Evolutionary conservation across 2,329 filamentous ascomycete species (phyloP), one percentile per base, ranked within the genome.

Genomic region (Colletotrichum spaethianum): DNA sequence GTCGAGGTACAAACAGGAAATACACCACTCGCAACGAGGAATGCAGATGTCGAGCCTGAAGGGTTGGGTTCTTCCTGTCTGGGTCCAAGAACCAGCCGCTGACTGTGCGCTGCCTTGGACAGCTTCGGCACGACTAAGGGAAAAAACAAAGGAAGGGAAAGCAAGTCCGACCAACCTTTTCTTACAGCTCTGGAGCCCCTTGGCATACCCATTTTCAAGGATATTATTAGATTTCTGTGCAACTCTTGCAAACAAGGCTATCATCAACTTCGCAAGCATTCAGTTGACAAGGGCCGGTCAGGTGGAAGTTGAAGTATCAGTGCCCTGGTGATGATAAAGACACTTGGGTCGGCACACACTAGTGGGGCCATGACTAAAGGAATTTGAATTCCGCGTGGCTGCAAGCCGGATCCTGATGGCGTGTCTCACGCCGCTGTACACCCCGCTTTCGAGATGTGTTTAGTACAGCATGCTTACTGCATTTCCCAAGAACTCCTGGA

Each of bases 151-250:
- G 38, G 26, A n/a, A n/a, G n/a, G n/a, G n/a, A n/a, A n/a, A n/a
- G n/a, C n/a, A n/a, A n/a, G n/a, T n/a, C 11, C 7, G 31, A 53
- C 67, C 60, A 23, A 70, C 67, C 67, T 65, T 66, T 70, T 44
- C 67, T 63, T 14, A 70, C 67, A 23, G 61, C 67, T 46, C 65
- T 65, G 18, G 67, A 70, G 33, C 67, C 67, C 38, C 44, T 70
- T 4, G 67, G 36, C 44, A 70, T 60, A 7, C 18, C 23, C 12
- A 70, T 52, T 7, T 60, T 70, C 33, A 20, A 33, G 16, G 36
- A 36, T 61, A 70, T 70, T 38, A 8, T 40, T 9, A 14, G 11
- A 40, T 40, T 36, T 57, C n/a, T 57, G 31, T 5, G 12, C 6
- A n/a, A 14, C 18, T 36, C 16, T 40, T 16, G 36, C n/a, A 23